A percentile compares a stretch with the other conserved stretches of the same genome.
Conservation (phyloP, 2,329 filamentous ascomycete genomes). For the Aspergillus uvarum region DNA sequence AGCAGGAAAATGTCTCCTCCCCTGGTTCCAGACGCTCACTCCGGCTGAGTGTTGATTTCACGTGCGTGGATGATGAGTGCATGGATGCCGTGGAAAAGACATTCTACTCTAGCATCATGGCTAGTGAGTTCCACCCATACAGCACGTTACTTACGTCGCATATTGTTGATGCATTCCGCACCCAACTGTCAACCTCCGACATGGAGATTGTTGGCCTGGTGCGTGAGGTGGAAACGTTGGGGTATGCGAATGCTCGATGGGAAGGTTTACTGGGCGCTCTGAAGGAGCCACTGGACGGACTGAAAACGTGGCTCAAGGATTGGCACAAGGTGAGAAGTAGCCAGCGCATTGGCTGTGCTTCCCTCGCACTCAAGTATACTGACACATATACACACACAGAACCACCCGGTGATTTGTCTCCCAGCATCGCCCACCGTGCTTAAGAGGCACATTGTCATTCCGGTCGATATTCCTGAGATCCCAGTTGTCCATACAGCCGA, state of each 20-base stretch:
- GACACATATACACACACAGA: slow-evolving; percentile 25
- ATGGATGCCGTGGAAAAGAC: slow-evolving; percentile 46
- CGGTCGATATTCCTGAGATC: slow-evolving; percentile 83
- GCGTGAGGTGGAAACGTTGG: slow-evolving; percentile 52
- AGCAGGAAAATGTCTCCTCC: slow-evolving; percentile 16
- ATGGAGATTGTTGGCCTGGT: slow-evolving; percentile 57
- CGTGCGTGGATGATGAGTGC: slow-evolving; percentile 73
- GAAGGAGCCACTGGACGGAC: slow-evolving; percentile 43
- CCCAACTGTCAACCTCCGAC: slow-evolving; percentile 48
- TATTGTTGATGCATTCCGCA: slow-evolving; percentile 49
- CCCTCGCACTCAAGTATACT: neutral
- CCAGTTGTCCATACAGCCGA: slow-evolving; percentile 76
- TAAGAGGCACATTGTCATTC: slow-evolving; percentile 71
- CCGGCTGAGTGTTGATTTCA: slow-evolving; percentile 71
- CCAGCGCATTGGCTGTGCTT: neutral
- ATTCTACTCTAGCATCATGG: slow-evolving; percentile 50
- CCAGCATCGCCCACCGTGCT: slow-evolving; percentile 38
- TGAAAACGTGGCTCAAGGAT: slow-evolving; percentile 52
- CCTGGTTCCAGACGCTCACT: slow-evolving; percentile 34
- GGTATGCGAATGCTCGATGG: slow-evolving; percentile 57
- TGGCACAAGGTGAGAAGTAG: slow-evolving; percentile 56
- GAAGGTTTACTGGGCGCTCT: slow-evolving; percentile 52
- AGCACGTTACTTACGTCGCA: slow-evolving; percentile 54
- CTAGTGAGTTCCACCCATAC: slow-evolving; percentile 49
- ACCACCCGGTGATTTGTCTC: slow-evolving; percentile 34